Conservation (phyloP, 345 rosid species). For the Theobroma cacao region DNA sequence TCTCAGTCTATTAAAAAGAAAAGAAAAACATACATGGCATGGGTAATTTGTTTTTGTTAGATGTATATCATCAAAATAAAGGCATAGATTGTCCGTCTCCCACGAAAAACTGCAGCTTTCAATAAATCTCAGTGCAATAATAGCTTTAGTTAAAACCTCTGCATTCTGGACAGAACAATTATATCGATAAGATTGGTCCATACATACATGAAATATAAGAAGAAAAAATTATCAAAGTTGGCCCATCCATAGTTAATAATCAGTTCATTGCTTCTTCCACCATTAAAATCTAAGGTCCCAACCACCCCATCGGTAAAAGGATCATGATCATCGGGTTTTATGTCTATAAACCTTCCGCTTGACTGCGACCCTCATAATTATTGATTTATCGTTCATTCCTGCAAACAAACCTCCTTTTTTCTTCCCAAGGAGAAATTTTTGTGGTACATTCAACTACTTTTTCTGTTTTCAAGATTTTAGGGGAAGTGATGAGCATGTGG, state of each 20-base stretch:
- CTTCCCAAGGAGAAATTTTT: background rate
- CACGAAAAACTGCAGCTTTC: constrained; percentile 3
- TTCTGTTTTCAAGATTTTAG: background rate
- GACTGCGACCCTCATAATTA: background rate
- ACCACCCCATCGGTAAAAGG: background rate
- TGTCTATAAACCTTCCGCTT: background rate
- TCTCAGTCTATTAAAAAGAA: background rate
- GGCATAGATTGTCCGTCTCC: background rate
- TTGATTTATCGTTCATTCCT: background rate
- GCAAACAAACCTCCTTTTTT: background rate
- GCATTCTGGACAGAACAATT: background rate
- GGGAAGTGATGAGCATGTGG: background rate
- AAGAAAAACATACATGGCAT: no score
- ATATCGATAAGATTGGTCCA: background rate
- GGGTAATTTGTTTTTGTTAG: background rate
- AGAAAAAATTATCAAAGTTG: background rate
- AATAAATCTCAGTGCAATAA: background rate
- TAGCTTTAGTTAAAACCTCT: background rate
- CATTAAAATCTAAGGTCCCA: background rate
- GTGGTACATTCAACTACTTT: background rate
- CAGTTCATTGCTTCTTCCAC: background rate
- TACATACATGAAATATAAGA: background rate
- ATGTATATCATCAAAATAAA: background rate
- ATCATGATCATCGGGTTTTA: no score
- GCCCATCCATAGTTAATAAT: background rate